These are phyloP conservation scores for Mycena indigotica DNA, from an alignment of 768 basidiomycete species.

Conservation along the genomic window DNA sequence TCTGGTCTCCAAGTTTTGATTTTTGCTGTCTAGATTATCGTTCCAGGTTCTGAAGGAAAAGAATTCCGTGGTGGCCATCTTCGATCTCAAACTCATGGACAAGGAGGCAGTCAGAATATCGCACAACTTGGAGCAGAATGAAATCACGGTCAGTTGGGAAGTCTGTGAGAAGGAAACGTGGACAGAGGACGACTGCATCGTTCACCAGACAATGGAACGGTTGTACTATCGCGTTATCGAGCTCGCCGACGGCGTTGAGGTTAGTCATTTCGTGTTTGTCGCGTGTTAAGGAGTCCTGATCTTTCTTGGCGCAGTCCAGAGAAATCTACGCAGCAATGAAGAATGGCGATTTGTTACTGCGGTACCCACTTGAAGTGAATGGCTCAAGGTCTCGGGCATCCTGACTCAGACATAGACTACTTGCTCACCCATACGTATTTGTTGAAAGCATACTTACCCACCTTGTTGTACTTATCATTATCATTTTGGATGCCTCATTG, in stretches of 20 bases:
- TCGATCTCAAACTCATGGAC: slow-evolving; percentile 50
- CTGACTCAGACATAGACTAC: no score
- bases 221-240: slow-evolving; percentile 51
- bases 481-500: not conserved
- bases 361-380: slow-evolving; percentile 37
- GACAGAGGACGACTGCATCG: slow-evolving; percentile 42
- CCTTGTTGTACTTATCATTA: not conserved
- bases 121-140: slow-evolving; percentile 41
- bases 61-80: slow-evolving; percentile 51
- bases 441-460: no score
- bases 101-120: slow-evolving; percentile 54
- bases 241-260: slow-evolving; percentile 52
- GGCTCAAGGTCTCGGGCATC: slow-evolving; percentile 6
- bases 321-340: slow-evolving; percentile 52
- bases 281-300: not conserved
- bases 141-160: slow-evolving; percentile 50
- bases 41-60: slow-evolving; percentile 50
- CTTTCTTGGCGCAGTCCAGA: slow-evolving; percentile 40
- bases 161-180: slow-evolving; percentile 44
- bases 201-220: slow-evolving; percentile 50
- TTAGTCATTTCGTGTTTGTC: slow-evolving; percentile 24
- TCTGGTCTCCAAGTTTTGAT: not conserved
- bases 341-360: slow-evolving; percentile 44
- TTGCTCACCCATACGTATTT: no score
- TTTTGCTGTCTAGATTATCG: slow-evolving; percentile 39